Evolutionary conservation across 306 rosid genomes (phyloP), one percentile per base, ranked within the genome.

Genomic region (Quercus suber): DNA sequence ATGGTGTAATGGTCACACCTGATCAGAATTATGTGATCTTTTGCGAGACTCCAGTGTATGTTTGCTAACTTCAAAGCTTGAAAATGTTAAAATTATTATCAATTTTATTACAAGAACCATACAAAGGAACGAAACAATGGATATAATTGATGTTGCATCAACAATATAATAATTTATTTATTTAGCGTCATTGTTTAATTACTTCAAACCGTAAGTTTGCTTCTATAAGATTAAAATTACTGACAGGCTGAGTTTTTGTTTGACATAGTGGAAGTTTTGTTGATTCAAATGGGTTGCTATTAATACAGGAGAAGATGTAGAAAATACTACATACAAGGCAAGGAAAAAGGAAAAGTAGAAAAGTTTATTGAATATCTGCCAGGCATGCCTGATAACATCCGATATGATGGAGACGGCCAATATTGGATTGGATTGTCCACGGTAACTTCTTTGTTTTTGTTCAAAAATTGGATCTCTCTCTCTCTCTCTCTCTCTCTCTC

Each of bases 331-430:
- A 73, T 84, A 64, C 14, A 60, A 11, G 98, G 94, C 1, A 67
- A 80, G 14, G 85, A 89, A 18, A 87, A 82, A 31, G 96, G 97
- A 61, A 87, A 72, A 14, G 78, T 80, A 1, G 90, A 84, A 17
- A 75, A 87, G 19, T 92, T 92, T 45, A 75, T 87, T 37, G 78
- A 73, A 1, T 61, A 71, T 45, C 69, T 88, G 28, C 94, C 94
- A 3, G 93, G 96, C 45, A 18, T 57, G 52, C 92, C 96, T 0
- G 96, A 94, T 30, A 92, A 92, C 67, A 94, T 89, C 78, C 90
- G 81, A 55, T 92, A 89, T 45, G 93, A 86, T 58, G 94, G 88
- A 76, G 60, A 92, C 9, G 94, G 94, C 23, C 84, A 61, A 3
- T 94, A 82, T 75, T 90, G 87, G 93, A 88, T 94, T 23, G 90